Evolutionary conservation across 2,329 filamentous ascomycete species (phyloP).

Genomic region (Dactylella cylindrospora): DNA sequence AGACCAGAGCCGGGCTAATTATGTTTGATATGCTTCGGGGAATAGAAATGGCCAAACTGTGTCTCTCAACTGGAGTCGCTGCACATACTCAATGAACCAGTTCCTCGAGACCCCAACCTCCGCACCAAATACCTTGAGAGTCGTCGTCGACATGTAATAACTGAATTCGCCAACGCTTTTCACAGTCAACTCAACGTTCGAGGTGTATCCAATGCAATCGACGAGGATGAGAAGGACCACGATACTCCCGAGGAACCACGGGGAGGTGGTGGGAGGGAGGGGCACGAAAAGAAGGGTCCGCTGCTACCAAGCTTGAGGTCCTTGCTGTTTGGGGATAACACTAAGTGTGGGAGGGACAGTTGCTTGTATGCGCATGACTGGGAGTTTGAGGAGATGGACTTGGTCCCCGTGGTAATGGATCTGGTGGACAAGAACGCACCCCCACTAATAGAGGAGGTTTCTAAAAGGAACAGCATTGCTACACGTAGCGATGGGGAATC

Average conservation of each 20-base stretch:
- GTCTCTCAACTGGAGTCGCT: slow-evolving; percentile 25
- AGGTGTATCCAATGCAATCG: slow-evolving; percentile 11
- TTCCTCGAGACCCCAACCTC: slow-evolving; percentile 17
- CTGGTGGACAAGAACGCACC: slow-evolving; percentile 3
- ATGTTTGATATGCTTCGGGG: no score
- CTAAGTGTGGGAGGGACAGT: slow-evolving; percentile 34
- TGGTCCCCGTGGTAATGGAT: slow-evolving; percentile 33
- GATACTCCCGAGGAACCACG: background rate
- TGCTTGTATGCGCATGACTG: slow-evolving; percentile 36
- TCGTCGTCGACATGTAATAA: slow-evolving; percentile 28
- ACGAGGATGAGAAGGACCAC: background rate
- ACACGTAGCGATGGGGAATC: background rate
- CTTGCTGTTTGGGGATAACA: slow-evolving; percentile 37
- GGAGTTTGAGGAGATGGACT: slow-evolving; percentile 41
- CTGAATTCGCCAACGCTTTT: slow-evolving; percentile 26
- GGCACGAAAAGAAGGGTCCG: background rate
- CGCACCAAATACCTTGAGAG: slow-evolving; percentile 18
- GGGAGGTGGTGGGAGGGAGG: background rate
- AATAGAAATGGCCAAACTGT: slow-evolving; percentile 32
- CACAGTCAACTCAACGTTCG: slow-evolving; percentile 36
- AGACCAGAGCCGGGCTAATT: background rate
- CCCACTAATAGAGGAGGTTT: background rate
- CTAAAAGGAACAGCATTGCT: background rate
- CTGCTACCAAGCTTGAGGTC: slow-evolving; percentile 20
- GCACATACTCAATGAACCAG: slow-evolving; percentile 35